These are phyloP conservation scores for Ceratopteris richardii DNA, from an alignment of 75 land plant genomes.

Conservation along the genomic window DNA sequence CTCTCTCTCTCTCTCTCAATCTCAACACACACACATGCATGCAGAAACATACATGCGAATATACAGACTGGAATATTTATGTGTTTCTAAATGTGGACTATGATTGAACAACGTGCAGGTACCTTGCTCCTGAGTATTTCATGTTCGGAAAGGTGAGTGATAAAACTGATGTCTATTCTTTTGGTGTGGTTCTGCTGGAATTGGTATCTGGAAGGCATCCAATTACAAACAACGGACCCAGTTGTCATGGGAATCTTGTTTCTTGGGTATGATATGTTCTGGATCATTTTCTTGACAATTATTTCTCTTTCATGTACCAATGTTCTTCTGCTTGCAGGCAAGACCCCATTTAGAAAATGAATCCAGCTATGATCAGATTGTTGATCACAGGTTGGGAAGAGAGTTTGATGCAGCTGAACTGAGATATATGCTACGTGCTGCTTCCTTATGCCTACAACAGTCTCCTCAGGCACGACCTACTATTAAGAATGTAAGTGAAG, in stretches of 20 bases:
- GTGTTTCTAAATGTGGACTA: not conserved
- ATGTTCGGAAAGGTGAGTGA: conserved; percentile 50
- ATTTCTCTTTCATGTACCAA: too few species aligned
- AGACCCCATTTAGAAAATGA: conserved; percentile 33
- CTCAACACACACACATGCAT: too few species aligned
- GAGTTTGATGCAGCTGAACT: conserved; percentile 25
- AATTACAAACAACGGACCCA: conserved; percentile 20
- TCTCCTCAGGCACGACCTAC: conserved; percentile 30
- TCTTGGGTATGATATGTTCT: conserved; percentile 38
- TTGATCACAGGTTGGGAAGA: conserved; percentile 29
- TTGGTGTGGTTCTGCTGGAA: conserved; percentile 55
- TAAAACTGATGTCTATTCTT: conserved; percentile 48
- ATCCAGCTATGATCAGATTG: conserved; percentile 12
- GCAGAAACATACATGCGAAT: too few species aligned
- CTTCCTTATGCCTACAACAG: conserved; percentile 28
- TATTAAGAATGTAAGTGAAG: conserved; percentile 22
- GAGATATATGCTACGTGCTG: conserved; percentile 31
- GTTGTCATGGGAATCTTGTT: conserved; percentile 43
- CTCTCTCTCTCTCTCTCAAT: too few species aligned
- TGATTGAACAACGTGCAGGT: conserved; percentile 16
- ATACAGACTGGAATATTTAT: too few species aligned
- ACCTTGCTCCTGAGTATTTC: conserved; percentile 53
- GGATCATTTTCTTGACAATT: too few species aligned
- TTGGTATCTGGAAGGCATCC: conserved; percentile 46
- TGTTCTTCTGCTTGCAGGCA: conserved; percentile 18